These are phyloP conservation scores for Eucalyptus brandiana DNA, from an alignment of 345 rosid genomes.

Conservation along the genomic window DNA sequence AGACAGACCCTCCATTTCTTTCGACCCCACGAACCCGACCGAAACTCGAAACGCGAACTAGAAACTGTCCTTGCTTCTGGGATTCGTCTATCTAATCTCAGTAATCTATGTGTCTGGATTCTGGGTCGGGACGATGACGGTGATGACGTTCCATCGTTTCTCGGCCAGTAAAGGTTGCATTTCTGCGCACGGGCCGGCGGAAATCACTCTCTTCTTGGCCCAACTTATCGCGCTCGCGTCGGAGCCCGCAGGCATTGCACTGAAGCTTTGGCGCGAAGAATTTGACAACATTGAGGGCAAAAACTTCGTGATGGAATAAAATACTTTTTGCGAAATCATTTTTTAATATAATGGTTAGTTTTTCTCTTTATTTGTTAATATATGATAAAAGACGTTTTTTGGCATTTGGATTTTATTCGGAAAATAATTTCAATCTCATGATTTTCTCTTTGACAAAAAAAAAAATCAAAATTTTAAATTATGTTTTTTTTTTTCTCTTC, in stretches of 20 bases:
- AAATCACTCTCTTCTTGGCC: not conserved
- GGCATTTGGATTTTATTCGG: too few relatives aligned
- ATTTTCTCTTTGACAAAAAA: too few relatives aligned
- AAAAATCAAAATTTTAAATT: too few relatives aligned
- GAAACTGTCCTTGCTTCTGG: not conserved
- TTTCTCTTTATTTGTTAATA: too few relatives aligned
- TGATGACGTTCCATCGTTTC: not conserved
- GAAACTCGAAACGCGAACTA: not conserved
- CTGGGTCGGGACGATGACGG: not conserved
- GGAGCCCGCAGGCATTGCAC: not conserved
- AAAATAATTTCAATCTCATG: too few relatives aligned
- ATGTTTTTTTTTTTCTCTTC: too few relatives aligned
- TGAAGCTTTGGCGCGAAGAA: not conserved
- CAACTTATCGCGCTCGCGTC: not conserved
- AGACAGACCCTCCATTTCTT: not conserved
- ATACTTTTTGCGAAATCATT: too few relatives aligned
- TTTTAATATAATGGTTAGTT: too few relatives aligned
- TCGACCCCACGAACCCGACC: not conserved
- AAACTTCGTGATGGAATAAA: too few relatives aligned
- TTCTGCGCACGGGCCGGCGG: not conserved
- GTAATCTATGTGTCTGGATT: not conserved
- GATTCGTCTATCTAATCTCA: not conserved
- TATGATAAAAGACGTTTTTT: too few relatives aligned
- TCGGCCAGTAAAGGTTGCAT: not conserved
- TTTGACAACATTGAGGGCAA: not conserved